phyloP scores from a whole-genome alignment of 2,329 filamentous ascomycete genomes.

The Neodidymelliopsis sp. region DNA sequence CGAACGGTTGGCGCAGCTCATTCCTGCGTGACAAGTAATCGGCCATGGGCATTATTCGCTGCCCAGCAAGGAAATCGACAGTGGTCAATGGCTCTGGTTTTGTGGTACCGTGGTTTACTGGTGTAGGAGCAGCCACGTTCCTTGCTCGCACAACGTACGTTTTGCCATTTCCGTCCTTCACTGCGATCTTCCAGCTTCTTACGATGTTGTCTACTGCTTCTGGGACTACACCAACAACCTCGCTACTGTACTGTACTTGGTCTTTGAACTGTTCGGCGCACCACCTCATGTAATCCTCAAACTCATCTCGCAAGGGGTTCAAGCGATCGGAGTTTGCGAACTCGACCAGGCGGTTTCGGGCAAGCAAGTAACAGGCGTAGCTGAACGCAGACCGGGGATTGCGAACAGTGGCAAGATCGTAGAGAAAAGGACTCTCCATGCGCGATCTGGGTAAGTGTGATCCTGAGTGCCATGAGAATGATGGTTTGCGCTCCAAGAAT shows the following conservation, averaged over 20 bases:
- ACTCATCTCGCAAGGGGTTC: constrained; percentile 48
- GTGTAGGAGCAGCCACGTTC: constrained; percentile 39
- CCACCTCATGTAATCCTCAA: constrained; percentile 50
- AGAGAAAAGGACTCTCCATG: constrained; percentile 47
- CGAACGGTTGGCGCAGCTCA: constrained; percentile 36
- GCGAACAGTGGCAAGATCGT: constrained; percentile 45
- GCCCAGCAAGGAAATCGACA: constrained; percentile 42
- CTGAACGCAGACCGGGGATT: constrained; percentile 48
- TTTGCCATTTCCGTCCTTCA: constrained; percentile 35
- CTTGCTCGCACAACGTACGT: constrained; percentile 34
- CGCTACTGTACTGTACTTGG: constrained; percentile 40
- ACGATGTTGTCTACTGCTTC: constrained; percentile 30
- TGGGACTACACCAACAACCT: constrained; percentile 41
- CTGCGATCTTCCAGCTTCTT: constrained; percentile 38
- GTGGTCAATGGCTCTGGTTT: constrained; percentile 31
- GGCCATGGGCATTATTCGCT: constrained; percentile 42
- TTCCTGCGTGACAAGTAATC: constrained; percentile 44
- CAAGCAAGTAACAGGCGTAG: constrained; percentile 46
- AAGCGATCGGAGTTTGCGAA: constrained; percentile 49
- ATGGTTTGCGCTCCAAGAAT: constrained; percentile 43
- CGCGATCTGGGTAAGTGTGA: constrained; percentile 40
- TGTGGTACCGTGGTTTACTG: constrained; percentile 20
- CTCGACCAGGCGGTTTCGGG: constrained; percentile 40
- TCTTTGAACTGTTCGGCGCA: constrained; percentile 45
- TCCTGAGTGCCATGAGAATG: constrained; percentile 44